These are phyloP conservation scores for Lolium multiflorum DNA, from an alignment of 176 grass and related monocot genomes.

Conservation along the genomic window DNA sequence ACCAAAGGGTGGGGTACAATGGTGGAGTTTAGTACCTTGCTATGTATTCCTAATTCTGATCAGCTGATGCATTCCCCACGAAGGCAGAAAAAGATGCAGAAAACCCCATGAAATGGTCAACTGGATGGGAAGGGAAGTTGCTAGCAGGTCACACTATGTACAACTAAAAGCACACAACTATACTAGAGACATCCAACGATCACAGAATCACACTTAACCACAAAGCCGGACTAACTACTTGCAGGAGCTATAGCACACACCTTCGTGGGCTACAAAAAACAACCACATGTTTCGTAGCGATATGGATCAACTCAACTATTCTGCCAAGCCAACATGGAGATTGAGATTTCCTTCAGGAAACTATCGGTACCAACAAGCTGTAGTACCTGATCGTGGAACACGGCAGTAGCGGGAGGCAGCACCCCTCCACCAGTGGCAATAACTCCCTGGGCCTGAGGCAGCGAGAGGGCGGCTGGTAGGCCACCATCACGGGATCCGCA, in stretches of 20 bases:
- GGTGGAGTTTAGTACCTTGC: not conserved
- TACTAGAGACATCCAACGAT: no score
- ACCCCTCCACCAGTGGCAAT: constrained; percentile 26
- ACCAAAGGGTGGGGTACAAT: not conserved
- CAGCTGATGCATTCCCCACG: not conserved
- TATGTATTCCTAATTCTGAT: not conserved
- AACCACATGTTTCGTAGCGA: no score
- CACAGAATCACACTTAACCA: constrained; percentile 19
- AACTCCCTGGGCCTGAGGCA: constrained; percentile 30
- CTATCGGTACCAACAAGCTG: not conserved
- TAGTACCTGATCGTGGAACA: constrained; percentile 67
- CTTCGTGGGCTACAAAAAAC: no score
- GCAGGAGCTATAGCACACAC: no score
- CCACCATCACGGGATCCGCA: constrained; percentile 18
- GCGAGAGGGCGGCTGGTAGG: constrained; percentile 24
- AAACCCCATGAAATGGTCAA: no score
- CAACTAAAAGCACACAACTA: no score
- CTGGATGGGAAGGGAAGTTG: no score
- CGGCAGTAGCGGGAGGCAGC: constrained; percentile 37
- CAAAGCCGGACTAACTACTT: not conserved
- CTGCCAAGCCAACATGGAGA: not conserved
- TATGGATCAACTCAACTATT: constrained; percentile 6
- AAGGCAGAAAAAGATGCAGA: no score
- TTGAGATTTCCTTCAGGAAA: not conserved
- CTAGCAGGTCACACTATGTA: no score